Evolutionary conservation across 495 filamentous ascomycete species (phyloP).

Genomic region (Hyaloscypha variabilis): DNA sequence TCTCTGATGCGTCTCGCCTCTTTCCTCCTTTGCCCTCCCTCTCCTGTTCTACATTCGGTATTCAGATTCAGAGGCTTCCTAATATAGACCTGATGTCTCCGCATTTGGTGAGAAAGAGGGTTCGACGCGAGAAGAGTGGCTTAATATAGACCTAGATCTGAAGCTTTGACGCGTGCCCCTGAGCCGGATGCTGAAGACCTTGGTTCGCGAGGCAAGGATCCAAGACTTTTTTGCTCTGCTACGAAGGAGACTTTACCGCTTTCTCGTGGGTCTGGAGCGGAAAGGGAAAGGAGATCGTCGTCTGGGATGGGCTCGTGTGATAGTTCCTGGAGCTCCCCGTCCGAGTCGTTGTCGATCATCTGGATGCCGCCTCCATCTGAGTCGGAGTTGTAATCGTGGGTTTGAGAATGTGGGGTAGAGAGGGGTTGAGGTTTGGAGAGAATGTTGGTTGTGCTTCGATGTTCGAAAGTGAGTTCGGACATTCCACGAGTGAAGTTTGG

Average conservation of each 20-base stretch:
- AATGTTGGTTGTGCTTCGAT: background rate
- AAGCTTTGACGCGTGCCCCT: background rate
- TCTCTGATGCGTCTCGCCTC: background rate
- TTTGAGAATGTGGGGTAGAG: background rate
- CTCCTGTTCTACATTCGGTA: background rate
- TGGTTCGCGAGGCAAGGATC: background rate
- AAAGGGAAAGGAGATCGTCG: background rate
- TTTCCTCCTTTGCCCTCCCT: background rate
- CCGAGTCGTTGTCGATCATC: slow-evolving; percentile 55
- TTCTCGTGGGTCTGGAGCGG: background rate
- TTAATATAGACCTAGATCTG: background rate
- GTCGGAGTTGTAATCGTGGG: slow-evolving; percentile 34
- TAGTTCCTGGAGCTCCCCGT: slow-evolving; percentile 32
- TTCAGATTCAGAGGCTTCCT: background rate
- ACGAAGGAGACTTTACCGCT: background rate
- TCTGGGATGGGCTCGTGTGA: slow-evolving; percentile 19
- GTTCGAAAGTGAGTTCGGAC: background rate
- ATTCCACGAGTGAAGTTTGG: background rate
- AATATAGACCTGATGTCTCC: background rate
- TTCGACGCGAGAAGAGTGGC: background rate
- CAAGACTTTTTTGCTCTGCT: slow-evolving; percentile 13
- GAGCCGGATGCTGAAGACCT: background rate
- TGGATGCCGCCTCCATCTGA: slow-evolving; percentile 45
- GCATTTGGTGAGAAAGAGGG: background rate
- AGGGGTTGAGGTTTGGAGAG: background rate